Base-by-base conservation (phyloP, 179 eudicot genomes). In the Silene vulgaris region DNA sequence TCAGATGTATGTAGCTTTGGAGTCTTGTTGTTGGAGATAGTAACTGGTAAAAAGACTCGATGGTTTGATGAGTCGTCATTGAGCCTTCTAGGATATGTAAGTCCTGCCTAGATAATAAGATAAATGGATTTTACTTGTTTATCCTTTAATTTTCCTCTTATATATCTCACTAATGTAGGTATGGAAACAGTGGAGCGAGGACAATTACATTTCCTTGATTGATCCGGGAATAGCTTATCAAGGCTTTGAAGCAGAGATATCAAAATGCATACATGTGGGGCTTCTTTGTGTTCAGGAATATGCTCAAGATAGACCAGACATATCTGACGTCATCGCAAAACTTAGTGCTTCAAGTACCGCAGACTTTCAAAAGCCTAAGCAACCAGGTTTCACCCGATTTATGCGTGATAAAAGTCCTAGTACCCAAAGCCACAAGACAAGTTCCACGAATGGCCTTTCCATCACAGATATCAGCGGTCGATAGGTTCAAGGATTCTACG, bases 41-140 rank as follows among this genome's bases (percentile, higher is more conserved):
- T 84, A 32, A 84, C 81, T 40, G 84, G 89, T 17, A 70, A 76
- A 77, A 69, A 61, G 68, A 86, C 16, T n/a, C 78, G 83, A 56
- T 86, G 75, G 56, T 60, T 0, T 0, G 30, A 78, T 8, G 45
- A 73, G 0, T 76, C 70, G 12, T 62, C 71, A 1, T 19, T 69
- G n/a, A 79, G 71, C 75, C 82, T 79, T 29, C 4, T 79, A 43
- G 71, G 63, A n/a, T 61, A 79, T 23, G 81, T 79, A 69, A 69
- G 81, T 4, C 65, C n/a, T 9, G 12, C 29, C 20, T 14, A 35
- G n/a, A n/a, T n/a, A n/a, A 2, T 30, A 1, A n/a, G 19, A n/a
- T n/a, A n/a, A n/a, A 21, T 20, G 65, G 62, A 65, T 4, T 11
- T 50, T 2, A 30, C 11, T 43, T 61, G 20, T 26, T 5, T n/a